Base-by-base conservation (phyloP, 371 early-diverging fungal species). In the Chytridium lagenaria region DNA sequence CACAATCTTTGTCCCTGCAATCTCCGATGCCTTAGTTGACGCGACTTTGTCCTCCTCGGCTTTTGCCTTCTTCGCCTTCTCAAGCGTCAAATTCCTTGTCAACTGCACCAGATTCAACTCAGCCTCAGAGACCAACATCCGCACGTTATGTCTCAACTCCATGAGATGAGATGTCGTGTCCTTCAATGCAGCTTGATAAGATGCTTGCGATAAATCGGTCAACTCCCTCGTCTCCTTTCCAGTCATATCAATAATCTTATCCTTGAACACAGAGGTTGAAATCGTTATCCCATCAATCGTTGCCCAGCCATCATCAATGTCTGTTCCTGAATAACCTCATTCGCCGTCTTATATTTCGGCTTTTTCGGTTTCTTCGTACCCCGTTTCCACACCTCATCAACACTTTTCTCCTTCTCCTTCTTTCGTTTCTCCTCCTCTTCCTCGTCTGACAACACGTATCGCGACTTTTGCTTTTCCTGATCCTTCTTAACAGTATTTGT, bases 211-310 rank as follows among this genome's bases (percentile, higher is more conserved):
- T 23, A 83, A 49, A 44, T 79, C 68, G 0, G 68, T 33, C 15
- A 93, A 73, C 64, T 91, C 92, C 2, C 91, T 85, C 3, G 87
- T 86, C 74, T 86, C 83, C 40, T 87, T 87, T 0, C 92, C 92
- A 0, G 92, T 92, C 92, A 93, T 92, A 77, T 95, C 95, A 37
- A 93, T 82, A 52, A 95, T 89, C 77, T 92, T 94, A 85, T 87
- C 50, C 78, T 86, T 1, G 77, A 74, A 12, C 50, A 69, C 26
- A 75, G 72, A 39, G 38, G 59, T 39, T n/a, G 63, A 63, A 3
- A 57, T 10, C 0, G 50, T 36, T 10, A 69, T 44, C 2, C 37
- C 67, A 68, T 59, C 26, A 69, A 30, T 33, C n/a, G 69, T 19
- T 69, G 67, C 76, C 67, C 36, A 77, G 38, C 69, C 74, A 33